phyloP scores from a whole-genome alignment of 2,329 filamentous ascomycete species.

The Blastomyces gilchristii region DNA sequence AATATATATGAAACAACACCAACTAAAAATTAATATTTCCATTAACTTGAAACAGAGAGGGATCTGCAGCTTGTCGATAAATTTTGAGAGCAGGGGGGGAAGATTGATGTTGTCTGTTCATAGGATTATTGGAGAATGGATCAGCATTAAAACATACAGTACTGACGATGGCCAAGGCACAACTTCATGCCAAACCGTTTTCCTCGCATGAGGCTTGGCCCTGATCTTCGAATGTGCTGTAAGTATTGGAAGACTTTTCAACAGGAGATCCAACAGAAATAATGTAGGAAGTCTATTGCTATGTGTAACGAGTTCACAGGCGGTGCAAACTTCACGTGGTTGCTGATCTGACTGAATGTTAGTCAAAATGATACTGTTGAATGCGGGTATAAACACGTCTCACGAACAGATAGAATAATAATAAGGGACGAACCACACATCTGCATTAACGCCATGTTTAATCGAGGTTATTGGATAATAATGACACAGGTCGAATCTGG shows the following conservation, averaged over 20 bases:
- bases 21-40: background rate
- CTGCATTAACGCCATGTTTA: background rate
- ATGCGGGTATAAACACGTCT: background rate
- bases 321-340: constrained; percentile 3
- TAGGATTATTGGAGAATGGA: background rate
- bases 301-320: constrained; percentile 5
- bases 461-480: background rate
- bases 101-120: background rate
- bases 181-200: background rate
- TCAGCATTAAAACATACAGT: background rate
- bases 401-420: constrained; percentile 1
- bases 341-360: background rate
- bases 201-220: background rate
- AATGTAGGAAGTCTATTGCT: background rate
- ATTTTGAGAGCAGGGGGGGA: background rate
- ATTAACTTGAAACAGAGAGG: background rate
- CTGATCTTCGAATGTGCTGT: background rate
- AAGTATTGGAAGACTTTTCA: background rate
- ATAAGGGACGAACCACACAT: background rate
- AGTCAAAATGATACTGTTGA: background rate
- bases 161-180: background rate
- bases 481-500: background rate
- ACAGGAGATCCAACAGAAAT: background rate
- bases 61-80: background rate
- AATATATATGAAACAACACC: background rate